Base-by-base conservation (phyloP, 257 asterid genomes). In the Salvia hispanica region DNA sequence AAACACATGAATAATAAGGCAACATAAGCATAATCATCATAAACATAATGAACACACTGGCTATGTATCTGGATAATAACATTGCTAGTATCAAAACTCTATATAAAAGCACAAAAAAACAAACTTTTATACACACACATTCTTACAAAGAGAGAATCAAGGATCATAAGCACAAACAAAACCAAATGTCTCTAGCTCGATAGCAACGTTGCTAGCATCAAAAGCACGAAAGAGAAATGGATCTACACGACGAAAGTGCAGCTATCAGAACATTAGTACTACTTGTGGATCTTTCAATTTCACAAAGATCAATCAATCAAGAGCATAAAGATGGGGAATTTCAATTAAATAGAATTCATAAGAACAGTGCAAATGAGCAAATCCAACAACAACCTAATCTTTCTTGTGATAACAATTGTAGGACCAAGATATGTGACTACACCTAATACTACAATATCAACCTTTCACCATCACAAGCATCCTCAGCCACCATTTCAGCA, bases 401-500 rank as follows among this genome's bases (percentile, higher is more conserved):
- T 13, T 16, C 2, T 8, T 37, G 50, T 25, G 14, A 34, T 4
- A 53, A 53, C 45, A 42, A 42, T 45, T 9, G 18, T 37, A 55
- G 56, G 54, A 36, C 47, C 63, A 67, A 53, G 28, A 48, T 15
- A 42, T 42, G 45, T 25, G 42, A 54, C 72, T 54, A 42, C 16
- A 25, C 36, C 72, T 65, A 39, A 53, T 25, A n/a, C n/a, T 39
- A 5, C 36, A 9, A 7, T 57, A 75, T 39, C 42, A 57, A 2
- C 3, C 3, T 9, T 62, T 58, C 25, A 8, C 3, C 48, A 39
- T 82, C 82, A 25, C 47, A 59, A 36, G 12, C 10, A 0, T 0
- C 37, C 40, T 7, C 48, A 31, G 6, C 36, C 61, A 43, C 50
- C 3, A 51, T 79, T 68, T 83, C 80, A 91, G 59, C 39, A 81